Conservation (phyloP, 345 rosid genomes). For the Populus nigra region DNA sequence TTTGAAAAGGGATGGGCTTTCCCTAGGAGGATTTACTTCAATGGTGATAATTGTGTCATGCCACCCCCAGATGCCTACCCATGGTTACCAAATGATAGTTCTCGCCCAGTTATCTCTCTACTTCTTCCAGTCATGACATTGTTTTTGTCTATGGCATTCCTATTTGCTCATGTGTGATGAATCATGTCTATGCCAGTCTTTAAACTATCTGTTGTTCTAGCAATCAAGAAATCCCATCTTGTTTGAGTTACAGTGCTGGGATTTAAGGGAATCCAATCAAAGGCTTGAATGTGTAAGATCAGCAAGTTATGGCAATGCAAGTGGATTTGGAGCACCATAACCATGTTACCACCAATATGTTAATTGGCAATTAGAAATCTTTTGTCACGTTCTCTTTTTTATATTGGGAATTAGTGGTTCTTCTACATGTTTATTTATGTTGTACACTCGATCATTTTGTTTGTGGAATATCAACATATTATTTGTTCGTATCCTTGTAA, state of each 20-base stretch:
- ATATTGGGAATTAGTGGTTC: constrained; percentile 10
- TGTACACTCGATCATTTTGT: constrained; percentile 17
- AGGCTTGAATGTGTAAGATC: constrained; percentile 5
- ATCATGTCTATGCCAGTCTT: constrained; percentile 6
- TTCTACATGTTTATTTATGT: constrained; percentile 10
- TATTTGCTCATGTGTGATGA: constrained; percentile 37
- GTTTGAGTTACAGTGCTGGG: constrained; percentile 3
- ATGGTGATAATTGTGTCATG: constrained; percentile 34
- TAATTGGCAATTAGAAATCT: constrained; percentile 12
- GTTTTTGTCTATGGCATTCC: constrained; percentile 27
- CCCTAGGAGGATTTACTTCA: constrained; percentile 30
- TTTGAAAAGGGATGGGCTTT: constrained; percentile 35
- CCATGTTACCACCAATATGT: constrained; percentile 11
- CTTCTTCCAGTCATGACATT: constrained; percentile 9
- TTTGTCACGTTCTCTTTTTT: constrained; percentile 1
- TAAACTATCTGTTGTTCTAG: constrained; percentile 13
- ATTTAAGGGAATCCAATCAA: constrained; percentile 9
- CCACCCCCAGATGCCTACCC: constrained; percentile 36
- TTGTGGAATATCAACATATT: constrained; percentile 23
- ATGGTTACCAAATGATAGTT: constrained; percentile 27
- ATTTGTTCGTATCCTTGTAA: constrained; percentile 24
- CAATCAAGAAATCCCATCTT: constrained; percentile 4
- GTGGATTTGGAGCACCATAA: constrained; percentile 22
- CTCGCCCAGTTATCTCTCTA: constrained; percentile 5
- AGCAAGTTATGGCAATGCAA: constrained; percentile 7